These are phyloP conservation scores for Ogataea salicorniae DNA, from an alignment of 805 yeast genomes.

Conservation along the genomic window DNA sequence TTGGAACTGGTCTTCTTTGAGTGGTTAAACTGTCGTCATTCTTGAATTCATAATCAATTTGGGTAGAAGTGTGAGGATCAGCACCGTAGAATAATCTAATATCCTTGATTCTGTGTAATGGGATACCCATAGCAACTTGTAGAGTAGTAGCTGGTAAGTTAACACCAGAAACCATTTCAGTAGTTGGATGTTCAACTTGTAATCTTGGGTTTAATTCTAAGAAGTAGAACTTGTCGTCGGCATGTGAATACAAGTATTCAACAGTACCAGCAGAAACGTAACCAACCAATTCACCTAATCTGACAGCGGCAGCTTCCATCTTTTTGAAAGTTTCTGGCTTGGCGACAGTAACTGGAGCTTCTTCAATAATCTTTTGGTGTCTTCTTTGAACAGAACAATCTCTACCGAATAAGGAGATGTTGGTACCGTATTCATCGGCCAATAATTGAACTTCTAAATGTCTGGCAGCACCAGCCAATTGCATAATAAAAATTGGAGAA, in stretches of 20 bases:
- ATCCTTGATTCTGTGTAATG: slow-evolving; percentile 90
- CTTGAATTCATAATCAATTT: slow-evolving; percentile 85
- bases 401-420: slow-evolving; percentile 95
- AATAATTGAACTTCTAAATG: slow-evolving; percentile 96
- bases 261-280: slow-evolving; percentile 99
- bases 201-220: slow-evolving; percentile 96
- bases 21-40: slow-evolving; percentile 63
- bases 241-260: slow-evolving; percentile 90
- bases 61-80: slow-evolving; percentile 88
- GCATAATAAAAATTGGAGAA: slow-evolving; percentile 96
- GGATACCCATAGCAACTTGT: slow-evolving; percentile 99
- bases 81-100: slow-evolving; percentile 91
- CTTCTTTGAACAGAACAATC: slow-evolving; percentile 99
- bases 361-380: slow-evolving; percentile 98
- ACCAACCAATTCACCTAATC: slow-evolving; percentile 95
- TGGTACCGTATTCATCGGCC: slow-evolving; percentile 98
- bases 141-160: slow-evolving; percentile 97
- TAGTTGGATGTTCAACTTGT: slow-evolving; percentile 99
- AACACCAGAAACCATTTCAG: slow-evolving; percentile 99
- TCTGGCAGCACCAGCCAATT: slow-evolving; percentile 95
- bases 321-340: slow-evolving; percentile 74
- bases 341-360: slow-evolving; percentile 98
- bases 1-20: slow-evolving; percentile 92
- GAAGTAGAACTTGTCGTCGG: slow-evolving; percentile 92
- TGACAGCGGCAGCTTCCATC: slow-evolving; percentile 97